A percentile compares a stretch with the other conserved stretches of the same genome.
These are phyloP conservation scores for Aureobasidium subglaciale DNA, from an alignment of 2,329 filamentous ascomycete genomes.

Conservation along the genomic window DNA sequence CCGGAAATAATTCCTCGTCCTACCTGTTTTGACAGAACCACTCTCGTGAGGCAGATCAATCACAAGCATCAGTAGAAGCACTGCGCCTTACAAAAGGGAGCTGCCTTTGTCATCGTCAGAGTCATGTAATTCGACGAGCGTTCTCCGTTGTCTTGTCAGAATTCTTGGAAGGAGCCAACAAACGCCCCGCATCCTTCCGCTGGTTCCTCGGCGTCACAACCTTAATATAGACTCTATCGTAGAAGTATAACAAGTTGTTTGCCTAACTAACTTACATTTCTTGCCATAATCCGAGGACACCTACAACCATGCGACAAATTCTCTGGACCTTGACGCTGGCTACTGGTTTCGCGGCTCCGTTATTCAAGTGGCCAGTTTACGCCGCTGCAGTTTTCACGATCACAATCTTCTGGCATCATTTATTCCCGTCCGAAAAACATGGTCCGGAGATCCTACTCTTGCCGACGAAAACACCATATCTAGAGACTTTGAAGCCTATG, in stretches of 20 bases:
- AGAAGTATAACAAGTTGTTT: too few relatives aligned
- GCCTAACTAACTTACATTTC: too few relatives aligned
- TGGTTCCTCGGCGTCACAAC: neutral
- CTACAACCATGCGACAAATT: neutral
- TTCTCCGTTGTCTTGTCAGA: neutral
- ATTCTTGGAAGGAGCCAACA: neutral
- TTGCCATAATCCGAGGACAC: too few relatives aligned
- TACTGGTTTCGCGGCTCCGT: neutral
- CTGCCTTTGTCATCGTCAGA: too few relatives aligned
- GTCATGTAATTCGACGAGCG: neutral
- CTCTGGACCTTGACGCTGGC: neutral
- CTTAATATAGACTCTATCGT: neutral
- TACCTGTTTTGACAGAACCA: too few relatives aligned
- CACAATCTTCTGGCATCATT: neutral
- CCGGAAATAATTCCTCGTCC: neutral
- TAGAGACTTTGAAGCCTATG: neutral
- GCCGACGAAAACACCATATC: neutral
- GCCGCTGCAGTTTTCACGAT: neutral
- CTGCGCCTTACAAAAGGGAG: too few relatives aligned
- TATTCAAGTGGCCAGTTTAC: neutral
- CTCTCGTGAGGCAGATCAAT: too few relatives aligned
- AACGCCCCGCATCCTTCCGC: neutral
- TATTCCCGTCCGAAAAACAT: neutral
- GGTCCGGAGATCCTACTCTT: neutral
- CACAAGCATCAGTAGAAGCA: too few relatives aligned